Conservation (phyloP, 371 early-diverging fungal genomes). For the Haplosporangium sp. region DNA sequence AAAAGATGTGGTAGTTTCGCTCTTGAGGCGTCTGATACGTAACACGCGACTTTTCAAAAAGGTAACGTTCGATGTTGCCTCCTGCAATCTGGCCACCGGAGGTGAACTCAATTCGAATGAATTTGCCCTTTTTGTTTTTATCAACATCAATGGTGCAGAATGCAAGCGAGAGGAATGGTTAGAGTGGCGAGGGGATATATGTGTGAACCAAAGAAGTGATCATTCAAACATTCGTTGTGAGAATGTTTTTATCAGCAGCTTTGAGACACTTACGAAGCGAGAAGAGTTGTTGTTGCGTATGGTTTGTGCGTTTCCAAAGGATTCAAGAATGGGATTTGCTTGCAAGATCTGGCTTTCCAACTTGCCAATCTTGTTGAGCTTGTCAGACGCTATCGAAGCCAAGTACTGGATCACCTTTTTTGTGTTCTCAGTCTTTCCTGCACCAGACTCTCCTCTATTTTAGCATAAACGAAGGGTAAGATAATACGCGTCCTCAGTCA, state of each 20-base stretch:
- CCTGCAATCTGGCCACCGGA: conserved; percentile 91
- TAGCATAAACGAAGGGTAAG: neutral
- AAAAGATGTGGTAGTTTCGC: conserved; percentile 99
- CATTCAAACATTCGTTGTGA: too few species aligned
- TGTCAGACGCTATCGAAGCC: conserved; percentile 83
- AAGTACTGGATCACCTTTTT: conserved; percentile 99
- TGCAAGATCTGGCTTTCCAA: conserved; percentile 96
- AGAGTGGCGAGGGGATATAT: too few species aligned
- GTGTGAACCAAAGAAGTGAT: too few species aligned
- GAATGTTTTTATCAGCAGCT: too few species aligned
- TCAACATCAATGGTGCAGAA: too few species aligned
- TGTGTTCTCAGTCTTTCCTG: conserved; percentile 99
- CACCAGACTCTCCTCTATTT: conserved; percentile 98
- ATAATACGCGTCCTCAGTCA: neutral
- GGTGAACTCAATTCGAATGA: conserved; percentile 98
- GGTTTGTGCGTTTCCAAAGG: conserved; percentile 99
- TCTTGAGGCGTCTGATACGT: conserved; percentile 93
- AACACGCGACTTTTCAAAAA: conserved; percentile 98
- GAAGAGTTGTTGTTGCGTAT: conserved; percentile 99
- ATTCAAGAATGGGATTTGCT: conserved; percentile 98
- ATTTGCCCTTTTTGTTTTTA: conserved; percentile 87
- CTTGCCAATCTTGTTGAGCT: conserved; percentile 58
- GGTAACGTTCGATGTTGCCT: conserved; percentile 98
- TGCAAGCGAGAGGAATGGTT: too few species aligned
- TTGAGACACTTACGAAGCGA: conserved; percentile 86